Evolutionary conservation across 805 yeast species (phyloP), one percentile per base, ranked within the genome.

Genomic region (Schwanniomyces polymorphus): DNA sequence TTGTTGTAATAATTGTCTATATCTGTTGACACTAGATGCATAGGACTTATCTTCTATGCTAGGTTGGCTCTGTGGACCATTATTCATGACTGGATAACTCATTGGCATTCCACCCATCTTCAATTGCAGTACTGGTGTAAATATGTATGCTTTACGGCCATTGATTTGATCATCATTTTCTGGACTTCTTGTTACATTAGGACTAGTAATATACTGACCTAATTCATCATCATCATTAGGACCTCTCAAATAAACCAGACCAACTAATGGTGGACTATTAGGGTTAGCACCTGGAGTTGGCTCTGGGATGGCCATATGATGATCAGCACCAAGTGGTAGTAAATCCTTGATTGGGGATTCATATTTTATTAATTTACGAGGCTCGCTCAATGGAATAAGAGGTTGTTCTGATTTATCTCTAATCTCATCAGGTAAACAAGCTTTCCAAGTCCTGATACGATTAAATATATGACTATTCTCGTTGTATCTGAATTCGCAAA

Each of bases 381-480:
- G 81, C 48, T 81, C 83, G 45, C 61, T 67, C 43, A 92, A 76
- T 7, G 92, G 91, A 33, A 81, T 81, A 18, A 87, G 82, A 28
- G 88, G 86, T 47, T 71, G 75, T 59, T 91, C 97, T 58, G 88
- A 92, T 46, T 76, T 74, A 53, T 87, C 91, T 58, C 98, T 82
- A 41, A 92, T 87, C 66, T 92, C 98, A 67, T 94, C 98, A 0
- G 99, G 99, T 55, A 94, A 77, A 74, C 98, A 94, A 6, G 97
- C 97, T 67, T 90, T 92, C 99, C 99, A 94, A 2, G 99, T 92
- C 61, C 98, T 81, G 59, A 94, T 94, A 63, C 92, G 87, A 68
- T 92, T 94, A 76, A 94, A 94, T 26, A 85, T 85, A 65, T 89
- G 88, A 58, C 89, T 96, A 46, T 81, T 78, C 63, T 92, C 97